Evolutionary conservation across 177 flowering plant genomes (phyloP).

Genomic region (Viscum album): DNA sequence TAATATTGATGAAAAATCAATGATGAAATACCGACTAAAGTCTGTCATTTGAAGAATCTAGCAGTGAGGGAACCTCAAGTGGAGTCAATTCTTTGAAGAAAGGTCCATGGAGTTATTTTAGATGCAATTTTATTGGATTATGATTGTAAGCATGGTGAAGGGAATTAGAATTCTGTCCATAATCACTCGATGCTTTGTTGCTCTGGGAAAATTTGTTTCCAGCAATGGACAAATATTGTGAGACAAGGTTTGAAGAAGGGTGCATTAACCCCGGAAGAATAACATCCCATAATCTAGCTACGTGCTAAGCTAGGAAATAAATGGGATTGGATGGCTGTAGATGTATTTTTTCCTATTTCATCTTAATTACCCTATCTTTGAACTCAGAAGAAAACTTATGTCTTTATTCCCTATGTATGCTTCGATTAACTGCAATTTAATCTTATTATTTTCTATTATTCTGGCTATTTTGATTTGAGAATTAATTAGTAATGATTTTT

Average conservation of each 20-base stretch:
- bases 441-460: no score
- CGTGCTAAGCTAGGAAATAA: conserved; percentile 62
- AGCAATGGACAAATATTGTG: conserved; percentile 67
- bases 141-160: conserved; percentile 57
- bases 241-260: conserved; percentile 65
- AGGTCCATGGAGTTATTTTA: conserved; percentile 66
- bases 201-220: conserved; percentile 67
- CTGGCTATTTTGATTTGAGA: no score
- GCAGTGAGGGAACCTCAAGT: background rate
- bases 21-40: background rate
- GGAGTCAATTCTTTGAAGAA: conserved; percentile 31
- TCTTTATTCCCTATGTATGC: no score
- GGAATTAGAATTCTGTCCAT: conserved; percentile 72
- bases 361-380: no score
- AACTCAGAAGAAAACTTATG: no score
- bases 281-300: conserved; percentile 44
- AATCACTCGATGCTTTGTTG: conserved; percentile 48
- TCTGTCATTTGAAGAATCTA: background rate
- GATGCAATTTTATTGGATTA: conserved; percentile 49
- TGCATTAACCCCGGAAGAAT: conserved; percentile 55
- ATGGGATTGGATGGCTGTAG: conserved; percentile 75
- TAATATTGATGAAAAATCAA: background rate
- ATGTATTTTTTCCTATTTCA: no score
- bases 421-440: no score
- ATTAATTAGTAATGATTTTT: no score